A percentile compares a stretch with the other conserved stretches of the same genome.
Evolutionary conservation across 2,329 filamentous ascomycete species (phyloP).

Genomic region (Aspergillus spinulosporus): DNA sequence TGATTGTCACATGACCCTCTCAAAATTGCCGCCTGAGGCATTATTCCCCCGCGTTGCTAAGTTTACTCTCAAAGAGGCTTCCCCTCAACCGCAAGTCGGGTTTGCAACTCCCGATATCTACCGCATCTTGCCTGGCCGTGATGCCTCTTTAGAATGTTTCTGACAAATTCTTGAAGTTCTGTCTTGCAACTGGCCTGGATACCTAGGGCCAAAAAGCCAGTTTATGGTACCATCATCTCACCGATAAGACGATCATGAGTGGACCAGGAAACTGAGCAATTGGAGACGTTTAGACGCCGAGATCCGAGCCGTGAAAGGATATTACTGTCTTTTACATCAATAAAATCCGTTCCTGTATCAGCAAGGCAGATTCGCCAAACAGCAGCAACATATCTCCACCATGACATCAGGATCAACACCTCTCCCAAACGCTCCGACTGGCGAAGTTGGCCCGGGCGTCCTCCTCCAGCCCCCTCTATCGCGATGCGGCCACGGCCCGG

Average conservation of each 20-base stretch:
- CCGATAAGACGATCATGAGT: background rate
- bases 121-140: too few species aligned
- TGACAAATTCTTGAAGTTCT: too few species aligned
- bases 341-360: background rate
- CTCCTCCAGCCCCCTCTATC: conserved; percentile 48
- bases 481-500: conserved; percentile 51
- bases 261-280: background rate
- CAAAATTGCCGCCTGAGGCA: too few species aligned
- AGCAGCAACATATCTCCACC: background rate
- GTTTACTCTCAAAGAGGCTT: too few species aligned
- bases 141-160: too few species aligned
- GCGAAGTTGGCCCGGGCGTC: conserved; percentile 15
- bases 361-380: background rate
- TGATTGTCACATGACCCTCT: too few species aligned
- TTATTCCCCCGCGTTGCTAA: too few species aligned
- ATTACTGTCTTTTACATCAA: background rate
- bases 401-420: conserved; percentile 11
- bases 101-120: too few species aligned
- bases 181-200: too few species aligned
- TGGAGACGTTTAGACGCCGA: background rate
- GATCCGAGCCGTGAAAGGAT: background rate
- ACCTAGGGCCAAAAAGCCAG: too few species aligned
- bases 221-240: too few species aligned
- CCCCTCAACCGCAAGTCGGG: too few species aligned
- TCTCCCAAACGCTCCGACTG: conserved; percentile 9